Percentiles rank a stretch among this genome's conserved stretches.
Evolutionary conservation across 768 basidiomycete genomes (phyloP).

Genomic region (Russula dissimulans): DNA sequence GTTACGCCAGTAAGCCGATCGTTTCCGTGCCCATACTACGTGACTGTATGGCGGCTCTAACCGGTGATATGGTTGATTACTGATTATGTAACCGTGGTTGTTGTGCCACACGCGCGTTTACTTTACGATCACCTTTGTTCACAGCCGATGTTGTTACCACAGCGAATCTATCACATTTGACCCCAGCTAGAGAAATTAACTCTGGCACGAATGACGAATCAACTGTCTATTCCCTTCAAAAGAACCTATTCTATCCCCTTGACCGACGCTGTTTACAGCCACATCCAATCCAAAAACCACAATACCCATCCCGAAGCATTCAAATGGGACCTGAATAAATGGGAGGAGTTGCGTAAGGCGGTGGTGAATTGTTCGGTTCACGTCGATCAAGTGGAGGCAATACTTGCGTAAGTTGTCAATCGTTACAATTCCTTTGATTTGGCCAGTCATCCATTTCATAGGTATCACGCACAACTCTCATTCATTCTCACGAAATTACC

Average conservation of each 20-base stretch:
- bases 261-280: slow-evolving; percentile 45
- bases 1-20: neutral
- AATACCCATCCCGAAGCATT: slow-evolving; percentile 81
- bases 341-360: slow-evolving; percentile 59
- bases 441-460: slow-evolving; percentile 27
- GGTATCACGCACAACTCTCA: slow-evolving; percentile 86
- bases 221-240: slow-evolving; percentile 68
- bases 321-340: slow-evolving; percentile 61
- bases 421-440: slow-evolving; percentile 1
- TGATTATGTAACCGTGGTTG: too few species aligned
- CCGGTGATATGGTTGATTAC: too few species aligned
- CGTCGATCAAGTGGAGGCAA: slow-evolving; percentile 42
- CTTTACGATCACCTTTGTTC: too few species aligned
- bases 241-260: slow-evolving; percentile 50
- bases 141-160: neutral
- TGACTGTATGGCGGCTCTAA: too few species aligned
- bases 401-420: slow-evolving; percentile 45
- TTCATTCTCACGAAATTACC: slow-evolving; percentile 83
- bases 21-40: too few species aligned
- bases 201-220: slow-evolving; percentile 54
- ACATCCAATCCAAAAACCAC: slow-evolving; percentile 52
- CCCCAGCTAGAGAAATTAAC: neutral
- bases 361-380: slow-evolving; percentile 43
- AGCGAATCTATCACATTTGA: neutral
- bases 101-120: too few species aligned